Percentiles rank a stretch among this genome's conserved stretches.
Evolutionary conservation across 805 yeast species (phyloP).

Genomic region (Candida palmyrensis): DNA sequence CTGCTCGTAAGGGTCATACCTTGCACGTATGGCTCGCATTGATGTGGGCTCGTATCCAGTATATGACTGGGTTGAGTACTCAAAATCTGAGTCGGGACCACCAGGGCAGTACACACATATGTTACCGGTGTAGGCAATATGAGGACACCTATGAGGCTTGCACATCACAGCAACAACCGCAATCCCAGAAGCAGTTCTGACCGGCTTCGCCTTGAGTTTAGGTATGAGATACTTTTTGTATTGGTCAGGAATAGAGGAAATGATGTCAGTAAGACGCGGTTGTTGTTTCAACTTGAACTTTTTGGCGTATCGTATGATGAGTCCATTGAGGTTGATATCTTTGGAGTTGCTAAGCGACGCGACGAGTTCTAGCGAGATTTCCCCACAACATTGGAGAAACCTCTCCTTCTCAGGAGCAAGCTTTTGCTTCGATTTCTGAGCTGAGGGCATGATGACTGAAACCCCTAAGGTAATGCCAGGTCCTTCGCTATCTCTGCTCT

Average conservation of each 20-base stretch:
- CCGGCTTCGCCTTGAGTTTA: constrained; percentile 96
- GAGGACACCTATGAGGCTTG: constrained; percentile 98
- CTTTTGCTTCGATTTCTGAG: constrained; percentile 43
- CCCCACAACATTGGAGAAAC: constrained; percentile 88
- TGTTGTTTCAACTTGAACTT: constrained; percentile 88
- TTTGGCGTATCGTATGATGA: constrained; percentile 79
- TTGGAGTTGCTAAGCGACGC: constrained; percentile 62
- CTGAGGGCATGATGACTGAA: constrained; percentile 1
- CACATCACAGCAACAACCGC: constrained; percentile 99
- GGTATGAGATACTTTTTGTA: constrained; percentile 88
- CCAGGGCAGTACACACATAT: constrained; percentile 99
- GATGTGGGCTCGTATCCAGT: constrained; percentile 99
- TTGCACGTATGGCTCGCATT: constrained; percentile 98
- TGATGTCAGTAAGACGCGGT: constrained; percentile 92
- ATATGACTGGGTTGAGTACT: constrained; percentile 95
- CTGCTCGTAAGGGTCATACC: constrained; percentile 98
- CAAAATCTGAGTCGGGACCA: constrained; percentile 98
- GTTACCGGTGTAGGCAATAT: constrained; percentile 97
- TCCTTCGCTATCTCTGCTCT: neutral
- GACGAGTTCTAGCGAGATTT: constrained; percentile 81
- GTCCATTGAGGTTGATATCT: constrained; percentile 85
- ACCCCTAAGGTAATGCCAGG: neutral
- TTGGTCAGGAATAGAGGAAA: constrained; percentile 93
- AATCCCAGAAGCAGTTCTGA: constrained; percentile 96
- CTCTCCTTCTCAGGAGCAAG: constrained; percentile 90